These are phyloP conservation scores for Herpotrichia juniperi DNA, from an alignment of 2,329 filamentous ascomycete genomes.

Conservation along the genomic window DNA sequence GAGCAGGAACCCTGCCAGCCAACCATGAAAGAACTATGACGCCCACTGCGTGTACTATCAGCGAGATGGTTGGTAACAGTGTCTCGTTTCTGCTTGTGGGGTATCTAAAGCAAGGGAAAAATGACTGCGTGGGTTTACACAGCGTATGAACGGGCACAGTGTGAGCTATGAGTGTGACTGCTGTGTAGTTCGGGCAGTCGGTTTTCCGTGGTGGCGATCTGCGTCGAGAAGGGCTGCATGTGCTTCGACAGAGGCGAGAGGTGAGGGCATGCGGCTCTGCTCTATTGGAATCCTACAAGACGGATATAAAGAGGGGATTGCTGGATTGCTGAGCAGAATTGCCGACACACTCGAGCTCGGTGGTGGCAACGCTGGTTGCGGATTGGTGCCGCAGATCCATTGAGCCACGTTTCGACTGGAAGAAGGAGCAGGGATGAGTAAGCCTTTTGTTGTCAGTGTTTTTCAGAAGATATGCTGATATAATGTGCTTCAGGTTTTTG, in stretches of 20 bases:
- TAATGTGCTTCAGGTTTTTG: not conserved
- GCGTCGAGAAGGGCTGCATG: slow-evolving; percentile 9
- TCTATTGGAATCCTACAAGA: slow-evolving; percentile 1
- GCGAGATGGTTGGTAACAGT: slow-evolving; percentile 1
- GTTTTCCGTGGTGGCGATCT: not conserved
- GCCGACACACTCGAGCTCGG: slow-evolving; percentile 9
- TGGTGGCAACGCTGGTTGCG: slow-evolving; percentile 13
- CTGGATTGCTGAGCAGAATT: slow-evolving; percentile 13
- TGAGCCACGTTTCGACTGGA: not conserved
- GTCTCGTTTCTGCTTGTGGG: not conserved
- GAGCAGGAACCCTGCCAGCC: slow-evolving; percentile 2
- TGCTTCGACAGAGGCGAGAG: slow-evolving; percentile 14
- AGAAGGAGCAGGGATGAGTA: slow-evolving; percentile 17
- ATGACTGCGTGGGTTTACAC: not conserved
- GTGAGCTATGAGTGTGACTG: not conserved
- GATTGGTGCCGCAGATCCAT: slow-evolving; percentile 12
- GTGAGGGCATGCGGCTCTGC: slow-evolving; percentile 26
- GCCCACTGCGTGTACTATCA: slow-evolving; percentile 7
- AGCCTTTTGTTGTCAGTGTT: slow-evolving; percentile 12
- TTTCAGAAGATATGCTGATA: slow-evolving; percentile 1
- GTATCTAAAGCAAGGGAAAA: not conserved
- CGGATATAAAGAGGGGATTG: slow-evolving; percentile 23
- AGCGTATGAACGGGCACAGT: slow-evolving; percentile 3
- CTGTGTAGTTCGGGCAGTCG: not conserved
- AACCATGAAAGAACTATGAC: slow-evolving; percentile 11